Percentiles rank a stretch among this genome's conserved stretches.
These are phyloP conservation scores for Aspergillus sp. DNA, from an alignment of 2,329 filamentous ascomycete genomes.

Conservation along the genomic window DNA sequence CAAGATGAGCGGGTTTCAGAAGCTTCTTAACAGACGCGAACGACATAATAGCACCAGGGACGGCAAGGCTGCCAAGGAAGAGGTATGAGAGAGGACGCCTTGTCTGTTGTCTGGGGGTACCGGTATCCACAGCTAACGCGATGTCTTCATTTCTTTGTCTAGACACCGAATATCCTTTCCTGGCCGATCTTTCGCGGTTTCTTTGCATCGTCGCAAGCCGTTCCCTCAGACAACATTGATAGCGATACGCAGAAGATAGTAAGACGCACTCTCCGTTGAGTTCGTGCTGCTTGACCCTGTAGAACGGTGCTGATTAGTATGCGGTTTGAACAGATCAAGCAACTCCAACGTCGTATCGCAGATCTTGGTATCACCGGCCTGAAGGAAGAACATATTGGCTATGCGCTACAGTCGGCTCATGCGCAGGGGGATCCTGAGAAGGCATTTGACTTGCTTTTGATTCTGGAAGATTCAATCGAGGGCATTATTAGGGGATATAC, in stretches of 20 bases:
- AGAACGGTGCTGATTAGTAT: background rate
- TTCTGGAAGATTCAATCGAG: slow-evolving; percentile 73
- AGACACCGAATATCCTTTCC: slow-evolving; percentile 19
- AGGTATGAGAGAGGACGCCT: slow-evolving; percentile 13
- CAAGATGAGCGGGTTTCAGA: slow-evolving; percentile 36
- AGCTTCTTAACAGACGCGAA: slow-evolving; percentile 35
- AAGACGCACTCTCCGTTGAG: background rate
- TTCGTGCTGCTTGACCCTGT: slow-evolving; percentile 7
- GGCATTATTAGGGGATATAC: slow-evolving; percentile 71
- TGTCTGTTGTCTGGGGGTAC: background rate
- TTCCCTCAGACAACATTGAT: slow-evolving; percentile 8
- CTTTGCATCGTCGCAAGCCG: slow-evolving; percentile 19
- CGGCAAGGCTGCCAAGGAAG: slow-evolving; percentile 26
- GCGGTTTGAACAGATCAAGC: slow-evolving; percentile 38
- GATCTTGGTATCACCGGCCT: slow-evolving; percentile 48
- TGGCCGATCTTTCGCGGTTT: slow-evolving; percentile 23
- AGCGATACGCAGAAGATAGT: slow-evolving; percentile 30
- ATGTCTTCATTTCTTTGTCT: background rate
- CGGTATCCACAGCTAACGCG: slow-evolving; percentile 5
- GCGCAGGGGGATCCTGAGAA: slow-evolving; percentile 63
- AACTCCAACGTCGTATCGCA: slow-evolving; percentile 45
- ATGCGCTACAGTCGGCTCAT: slow-evolving; percentile 55
- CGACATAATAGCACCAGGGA: slow-evolving; percentile 16
- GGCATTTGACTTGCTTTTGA: slow-evolving; percentile 65
- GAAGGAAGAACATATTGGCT: slow-evolving; percentile 54